Evolutionary conservation across 2,329 filamentous ascomycete species (phyloP).

Genomic region (Xylariaceae sp.): DNA sequence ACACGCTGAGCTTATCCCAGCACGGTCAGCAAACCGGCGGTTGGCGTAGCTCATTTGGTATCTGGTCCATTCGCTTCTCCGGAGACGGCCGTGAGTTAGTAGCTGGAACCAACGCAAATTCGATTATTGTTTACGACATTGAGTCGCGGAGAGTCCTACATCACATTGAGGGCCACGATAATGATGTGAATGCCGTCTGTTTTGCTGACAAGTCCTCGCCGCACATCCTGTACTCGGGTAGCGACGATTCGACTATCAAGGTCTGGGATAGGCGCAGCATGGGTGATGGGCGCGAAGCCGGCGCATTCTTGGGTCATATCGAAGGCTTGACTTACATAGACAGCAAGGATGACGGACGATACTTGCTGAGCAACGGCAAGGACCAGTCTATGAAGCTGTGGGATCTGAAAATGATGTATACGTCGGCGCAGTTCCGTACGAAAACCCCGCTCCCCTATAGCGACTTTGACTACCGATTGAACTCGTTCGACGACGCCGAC

Average conservation of each 20-base stretch:
- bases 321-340: constrained; percentile 66
- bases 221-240: constrained; percentile 93
- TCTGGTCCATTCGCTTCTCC: constrained; percentile 90
- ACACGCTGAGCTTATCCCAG: constrained; percentile 67
- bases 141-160: constrained; percentile 73
- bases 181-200: constrained; percentile 95
- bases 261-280: constrained; percentile 96
- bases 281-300: constrained; percentile 70
- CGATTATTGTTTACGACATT: constrained; percentile 88
- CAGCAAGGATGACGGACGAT: constrained; percentile 67
- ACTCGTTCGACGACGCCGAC: constrained; percentile 59
- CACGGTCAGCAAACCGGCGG: constrained; percentile 27
- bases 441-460: constrained; percentile 52
- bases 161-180: constrained; percentile 69
- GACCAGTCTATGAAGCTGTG: constrained; percentile 97
- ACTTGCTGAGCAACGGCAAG: constrained; percentile 90
- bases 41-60: constrained; percentile 50
- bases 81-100: constrained; percentile 88
- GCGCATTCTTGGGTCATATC: constrained; percentile 62
- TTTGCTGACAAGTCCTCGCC: constrained; percentile 86
- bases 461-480: constrained; percentile 71
- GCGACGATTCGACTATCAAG: constrained; percentile 88
- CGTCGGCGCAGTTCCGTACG: constrained; percentile 57
- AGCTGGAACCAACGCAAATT: constrained; percentile 74
- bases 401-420: constrained; percentile 88